Evolutionary conservation across 441 rosid genomes (phyloP), one percentile per base, ranked within the genome.

Genomic region (Adansonia grandidieri): DNA sequence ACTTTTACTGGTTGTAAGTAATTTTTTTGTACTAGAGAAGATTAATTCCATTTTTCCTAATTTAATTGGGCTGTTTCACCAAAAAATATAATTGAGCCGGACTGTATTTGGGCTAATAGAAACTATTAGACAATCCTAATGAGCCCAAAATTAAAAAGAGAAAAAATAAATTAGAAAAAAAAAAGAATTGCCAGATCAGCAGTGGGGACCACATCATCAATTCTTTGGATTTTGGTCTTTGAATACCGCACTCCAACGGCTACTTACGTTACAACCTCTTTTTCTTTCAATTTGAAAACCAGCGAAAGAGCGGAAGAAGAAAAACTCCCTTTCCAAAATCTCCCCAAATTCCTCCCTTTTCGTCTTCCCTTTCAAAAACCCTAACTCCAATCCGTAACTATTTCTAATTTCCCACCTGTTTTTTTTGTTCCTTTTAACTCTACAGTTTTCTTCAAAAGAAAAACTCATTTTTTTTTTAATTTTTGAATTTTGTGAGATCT

Each of bases 181-280:
- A 2, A 15, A 54, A 17, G n/a, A 9, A 19, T 19, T 57, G 37
- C 77, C 73, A 69, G 40, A 40, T 60, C 64, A 44, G 37, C 53
- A 20, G 10, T 2, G 24, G 53, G 15, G 32, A 13, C 44, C 42
- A 22, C 17, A 0, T 53, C 24, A 4, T 64, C 6, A 15, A 64
- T 4, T 3, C n/a, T 10, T 50, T 50, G 0, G 3, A 50, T 24
- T 28, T 28, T 8, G n/a, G 9, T 20, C 19, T 15, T 65, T 15
- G 1, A 8, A 65, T 40, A n/a, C 20, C 50, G 65, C 50, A 65
- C 6, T 4, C 71, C 37, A 87, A 87, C 87, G 87, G 87, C 87
- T 84, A 69, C 57, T 57, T 9, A 56, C 11, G 8, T 9, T 15
- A n/a, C 20, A 82, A 17, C 70, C 37, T 56, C 57, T 10, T 20